A percentile compares a stretch with the other conserved stretches of the same genome.
phyloP scores from a whole-genome alignment of 164 flowering plant genomes.

The Vitis riparia region DNA sequence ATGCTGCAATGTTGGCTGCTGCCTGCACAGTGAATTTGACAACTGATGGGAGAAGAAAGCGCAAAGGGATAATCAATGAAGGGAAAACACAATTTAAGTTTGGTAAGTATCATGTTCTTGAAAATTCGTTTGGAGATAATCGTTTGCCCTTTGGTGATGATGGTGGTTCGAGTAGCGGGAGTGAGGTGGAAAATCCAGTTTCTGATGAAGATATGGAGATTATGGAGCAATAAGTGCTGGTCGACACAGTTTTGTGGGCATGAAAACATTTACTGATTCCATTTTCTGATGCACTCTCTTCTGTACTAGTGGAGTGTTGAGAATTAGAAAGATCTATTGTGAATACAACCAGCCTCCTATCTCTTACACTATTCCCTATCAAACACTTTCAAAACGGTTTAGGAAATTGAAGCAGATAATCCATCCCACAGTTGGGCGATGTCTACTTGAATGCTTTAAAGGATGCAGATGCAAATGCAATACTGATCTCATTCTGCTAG shows the following conservation, averaged over 20 bases:
- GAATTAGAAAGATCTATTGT: too few species aligned
- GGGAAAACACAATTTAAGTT: constrained; percentile 22
- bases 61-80: constrained; percentile 25
- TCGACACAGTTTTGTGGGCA: not conserved
- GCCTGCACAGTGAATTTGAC: not conserved
- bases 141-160: constrained; percentile 7
- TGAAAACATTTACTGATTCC: not conserved
- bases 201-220: constrained; percentile 5
- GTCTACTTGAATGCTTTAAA: too few species aligned
- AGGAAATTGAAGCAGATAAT: too few species aligned
- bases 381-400: too few species aligned
- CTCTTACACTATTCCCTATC: too few species aligned
- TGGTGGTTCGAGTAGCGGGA: constrained; percentile 3
- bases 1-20: constrained; percentile 1
- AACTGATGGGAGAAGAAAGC: constrained; percentile 27
- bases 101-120: constrained; percentile 22
- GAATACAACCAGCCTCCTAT: too few species aligned
- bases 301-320: too few species aligned
- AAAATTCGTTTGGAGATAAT: constrained; percentile 14
- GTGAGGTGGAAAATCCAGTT: constrained; percentile 6
- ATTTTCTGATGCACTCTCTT: too few species aligned
- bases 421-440: too few species aligned
- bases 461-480: too few species aligned
- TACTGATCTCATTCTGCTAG: too few species aligned
- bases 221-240: constrained; percentile 7